Evolutionary conservation across 1,284 basidiomycete species (phyloP), one percentile per base, ranked within the genome.

Genomic region (Singerocomus inundabilis): DNA sequence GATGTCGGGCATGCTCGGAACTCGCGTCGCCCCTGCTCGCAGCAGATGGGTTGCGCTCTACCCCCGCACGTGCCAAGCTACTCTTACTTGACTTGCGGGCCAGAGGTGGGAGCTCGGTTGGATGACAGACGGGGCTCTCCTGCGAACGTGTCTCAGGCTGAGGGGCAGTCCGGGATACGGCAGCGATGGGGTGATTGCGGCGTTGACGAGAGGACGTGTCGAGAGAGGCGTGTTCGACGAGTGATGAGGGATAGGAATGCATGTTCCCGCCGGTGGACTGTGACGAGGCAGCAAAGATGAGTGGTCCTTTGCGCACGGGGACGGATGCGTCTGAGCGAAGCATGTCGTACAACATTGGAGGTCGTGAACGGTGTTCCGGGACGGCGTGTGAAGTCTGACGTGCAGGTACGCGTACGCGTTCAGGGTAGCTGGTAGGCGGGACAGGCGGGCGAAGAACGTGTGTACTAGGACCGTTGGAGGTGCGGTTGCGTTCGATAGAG

Each of bases 221-320:
- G 9, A 57, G 49, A 26, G 54, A 43, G 4, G 44, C 45, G 44
- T 49, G 52, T n/a, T 69, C 64, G 3, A 44, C 43, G 4, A 66
- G 70, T 0, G 66, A 64, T 25, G 67, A 64, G 35, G 64, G 66
- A 48, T 67, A 65, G 5, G 59, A 42, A 24, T 7, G 24, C 8
- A 11, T 25, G 32, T 11, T 34, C 6, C 43, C 29, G 21, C n/a
- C n/a, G n/a, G n/a, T n/a, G 26, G 38, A 30, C 8, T 46, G 49
- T 9, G 31, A 55, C 64, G 63, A 67, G 13, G 74, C 69, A 2
- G 70, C 37, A 26, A 76, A 75, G 13, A 75, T 76, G 6, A 76
- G 61, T 0, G 73, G 75, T 5, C 72, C 72, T 24, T 61, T 70
- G 33, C 59, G 61, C 7, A 64, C n/a, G n/a, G n/a, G n/a, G n/a